Percentiles rank a stretch among this genome's conserved stretches.
phyloP scores from a whole-genome alignment of 495 filamentous ascomycete species.

The Penicillium cosmopolitanum region DNA sequence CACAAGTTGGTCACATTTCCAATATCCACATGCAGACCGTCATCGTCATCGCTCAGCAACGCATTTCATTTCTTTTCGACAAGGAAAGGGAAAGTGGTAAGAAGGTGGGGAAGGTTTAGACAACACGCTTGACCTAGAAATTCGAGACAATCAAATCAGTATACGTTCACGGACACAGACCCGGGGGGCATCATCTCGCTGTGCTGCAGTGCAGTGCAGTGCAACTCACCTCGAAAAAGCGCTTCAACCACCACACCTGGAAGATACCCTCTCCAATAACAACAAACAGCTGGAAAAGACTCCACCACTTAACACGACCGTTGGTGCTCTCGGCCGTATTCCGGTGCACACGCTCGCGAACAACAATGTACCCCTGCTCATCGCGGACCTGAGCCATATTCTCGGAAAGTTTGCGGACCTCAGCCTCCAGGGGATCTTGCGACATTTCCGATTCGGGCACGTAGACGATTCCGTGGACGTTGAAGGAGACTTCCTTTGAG shows the following conservation, averaged over 20 bases:
- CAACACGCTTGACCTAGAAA: slow-evolving; percentile 48
- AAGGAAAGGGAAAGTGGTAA: slow-evolving; percentile 1
- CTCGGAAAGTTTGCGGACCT: slow-evolving; percentile 87
- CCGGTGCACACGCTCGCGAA: slow-evolving; percentile 91
- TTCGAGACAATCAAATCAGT: slow-evolving; percentile 8
- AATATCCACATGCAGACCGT: slow-evolving; percentile 13
- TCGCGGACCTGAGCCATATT: slow-evolving; percentile 90
- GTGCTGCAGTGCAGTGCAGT: neutral
- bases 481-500: slow-evolving; percentile 97
- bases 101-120: slow-evolving; percentile 27
- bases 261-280: slow-evolving; percentile 91
- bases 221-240: slow-evolving; percentile 88
- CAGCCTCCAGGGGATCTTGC: slow-evolving; percentile 86
- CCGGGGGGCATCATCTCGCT: too few relatives aligned
- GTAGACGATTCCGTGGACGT: slow-evolving; percentile 98
- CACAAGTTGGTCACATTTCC: slow-evolving; percentile 12
- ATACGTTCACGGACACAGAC: slow-evolving; percentile 1
- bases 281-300: slow-evolving; percentile 90
- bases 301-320: slow-evolving; percentile 98
- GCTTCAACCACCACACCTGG: slow-evolving; percentile 98
- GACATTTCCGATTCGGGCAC: slow-evolving; percentile 84
- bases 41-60: slow-evolving; percentile 13
- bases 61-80: slow-evolving; percentile 16
- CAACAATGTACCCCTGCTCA: slow-evolving; percentile 95
- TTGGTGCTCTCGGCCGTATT: slow-evolving; percentile 99